These are phyloP conservation scores for Blastobotrys malaysiensis DNA, from an alignment of 1,139 yeast species.

Conservation along the genomic window DNA sequence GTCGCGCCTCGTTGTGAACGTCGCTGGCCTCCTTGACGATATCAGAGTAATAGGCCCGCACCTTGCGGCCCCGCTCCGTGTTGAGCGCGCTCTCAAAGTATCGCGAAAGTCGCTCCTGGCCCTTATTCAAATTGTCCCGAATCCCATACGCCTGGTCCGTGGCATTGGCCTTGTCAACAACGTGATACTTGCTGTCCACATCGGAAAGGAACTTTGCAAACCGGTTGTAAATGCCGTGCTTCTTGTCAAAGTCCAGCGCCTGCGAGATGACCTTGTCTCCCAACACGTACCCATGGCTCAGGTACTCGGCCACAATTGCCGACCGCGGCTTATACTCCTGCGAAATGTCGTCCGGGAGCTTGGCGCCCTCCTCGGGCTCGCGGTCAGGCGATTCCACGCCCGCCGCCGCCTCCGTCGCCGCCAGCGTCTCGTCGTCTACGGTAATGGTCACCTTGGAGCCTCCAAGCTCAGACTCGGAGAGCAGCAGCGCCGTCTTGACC, in stretches of 20 bases:
- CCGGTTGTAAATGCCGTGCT: constrained; percentile 54
- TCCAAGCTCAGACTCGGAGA: constrained; percentile 70
- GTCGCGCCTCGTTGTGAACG: constrained; percentile 67
- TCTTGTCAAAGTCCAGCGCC: constrained; percentile 53
- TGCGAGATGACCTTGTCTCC: constrained; percentile 58
- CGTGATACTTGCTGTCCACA: constrained; percentile 56
- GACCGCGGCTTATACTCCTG: constrained; percentile 79
- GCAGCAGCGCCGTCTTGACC: constrained; percentile 63
- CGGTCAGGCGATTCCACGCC: constrained; percentile 28
- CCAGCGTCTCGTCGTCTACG: constrained; percentile 34
- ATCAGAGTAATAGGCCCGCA: constrained; percentile 48
- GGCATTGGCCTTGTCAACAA: constrained; percentile 47
- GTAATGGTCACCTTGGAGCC: constrained; percentile 50
- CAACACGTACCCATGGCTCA: constrained; percentile 64
- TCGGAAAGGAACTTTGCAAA: constrained; percentile 52
- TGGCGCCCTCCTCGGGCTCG: constrained; percentile 17
- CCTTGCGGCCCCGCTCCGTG: constrained; percentile 44
- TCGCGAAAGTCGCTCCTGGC: constrained; percentile 37
- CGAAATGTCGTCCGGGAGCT: constrained; percentile 41
- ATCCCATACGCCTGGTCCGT: constrained; percentile 41
- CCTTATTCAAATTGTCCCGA: constrained; percentile 32
- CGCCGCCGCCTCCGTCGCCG: constrained; percentile 26
- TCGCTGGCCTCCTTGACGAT: constrained; percentile 53
- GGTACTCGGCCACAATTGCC: constrained; percentile 69
- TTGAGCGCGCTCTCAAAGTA: constrained; percentile 47